phyloP scores from a whole-genome alignment of 148 eudicot species.

The Gaultheria prostrata region DNA sequence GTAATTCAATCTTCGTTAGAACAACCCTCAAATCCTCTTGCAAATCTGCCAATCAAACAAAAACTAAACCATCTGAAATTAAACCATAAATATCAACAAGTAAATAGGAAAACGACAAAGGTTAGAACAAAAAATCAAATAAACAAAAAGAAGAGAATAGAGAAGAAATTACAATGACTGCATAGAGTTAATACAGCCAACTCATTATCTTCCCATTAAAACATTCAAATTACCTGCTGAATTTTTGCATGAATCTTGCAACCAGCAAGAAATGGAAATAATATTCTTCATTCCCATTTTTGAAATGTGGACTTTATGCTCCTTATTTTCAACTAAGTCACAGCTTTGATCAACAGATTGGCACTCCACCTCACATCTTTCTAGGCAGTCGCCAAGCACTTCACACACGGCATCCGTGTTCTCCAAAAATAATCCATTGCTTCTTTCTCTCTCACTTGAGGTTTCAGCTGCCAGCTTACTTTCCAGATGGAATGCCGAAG shows the following conservation, averaged over 20 bases:
- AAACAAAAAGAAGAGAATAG: conserved; percentile 15
- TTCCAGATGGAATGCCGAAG: conserved; percentile 81
- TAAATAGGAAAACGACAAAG: not conserved
- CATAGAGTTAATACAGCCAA: not conserved
- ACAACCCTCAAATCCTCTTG: conserved; percentile 58
- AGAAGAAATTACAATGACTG: not conserved
- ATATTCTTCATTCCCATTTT: conserved; percentile 43
- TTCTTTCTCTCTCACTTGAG: conserved; percentile 26
- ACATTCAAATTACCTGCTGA: conserved; percentile 47
- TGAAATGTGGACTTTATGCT: conserved; percentile 44
- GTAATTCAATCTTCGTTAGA: conserved; percentile 57
- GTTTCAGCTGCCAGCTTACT: conserved; percentile 35
- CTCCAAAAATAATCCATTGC: conserved; percentile 33
- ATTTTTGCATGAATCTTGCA: conserved; percentile 40
- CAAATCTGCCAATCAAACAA: conserved; percentile 48
- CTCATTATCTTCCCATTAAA: not conserved
- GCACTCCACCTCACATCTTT: conserved; percentile 25
- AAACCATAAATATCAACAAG: not conserved
- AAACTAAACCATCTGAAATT: conserved; percentile 1
- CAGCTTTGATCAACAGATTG: conserved; percentile 24
- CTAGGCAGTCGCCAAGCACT: conserved; percentile 55
- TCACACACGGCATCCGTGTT: conserved; percentile 49
- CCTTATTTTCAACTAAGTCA: conserved; percentile 20
- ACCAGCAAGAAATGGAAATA: conserved; percentile 72
- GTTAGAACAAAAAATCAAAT: not conserved